Evolutionary conservation across 2,329 filamentous ascomycete species (phyloP), one percentile per base, ranked within the genome.

Genomic region (Tolypocladium ophioglossoides): DNA sequence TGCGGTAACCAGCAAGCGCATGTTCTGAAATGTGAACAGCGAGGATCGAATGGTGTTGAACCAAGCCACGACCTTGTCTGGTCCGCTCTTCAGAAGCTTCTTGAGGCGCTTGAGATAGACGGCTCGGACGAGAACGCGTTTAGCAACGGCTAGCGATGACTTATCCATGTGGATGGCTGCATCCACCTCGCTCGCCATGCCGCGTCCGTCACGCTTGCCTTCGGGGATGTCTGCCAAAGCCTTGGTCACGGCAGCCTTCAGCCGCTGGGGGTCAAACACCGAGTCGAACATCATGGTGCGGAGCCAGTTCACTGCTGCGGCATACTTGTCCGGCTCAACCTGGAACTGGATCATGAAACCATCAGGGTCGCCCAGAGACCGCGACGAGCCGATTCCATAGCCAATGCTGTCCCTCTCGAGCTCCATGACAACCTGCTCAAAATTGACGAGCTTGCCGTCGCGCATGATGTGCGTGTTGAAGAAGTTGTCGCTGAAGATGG

Each of bases 161-260:
- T 81, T 80, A n/a, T 86, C 79, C 63, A 89, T 83, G 67, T 96
- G 89, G 24, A 95, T 81, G 71, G 92, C 90, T 57, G 85, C 80
- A 62, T 94, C 83, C 55, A 86, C 77, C 58, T 84, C 82, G 54
- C 72, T 73, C 4, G 81, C 74, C 83, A 86, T 86, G 44, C 74
- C 74, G 54, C 85, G 82, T 1, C 94, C 94, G 62, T 87, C 89
- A 44, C 94, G 88, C 76, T 97, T 99, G 52, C 85, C 78, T 65
- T 96, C 91, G 0, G 94, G 94, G 20, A 99, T 86, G 62, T 97
- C 92, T 3, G 91, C 91, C 20, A 96, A 78, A 48, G 95, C 83
- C 69, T 96, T 95, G 55, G 85, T 84, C 18, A 95, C 73, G 24
- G 78, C 74, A 58, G 88, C 81, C 60, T 78, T 79, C 51, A 86